Conservation (phyloP, 495 filamentous ascomycete genomes). For the Pyrenopolyporus hunteri region DNA sequence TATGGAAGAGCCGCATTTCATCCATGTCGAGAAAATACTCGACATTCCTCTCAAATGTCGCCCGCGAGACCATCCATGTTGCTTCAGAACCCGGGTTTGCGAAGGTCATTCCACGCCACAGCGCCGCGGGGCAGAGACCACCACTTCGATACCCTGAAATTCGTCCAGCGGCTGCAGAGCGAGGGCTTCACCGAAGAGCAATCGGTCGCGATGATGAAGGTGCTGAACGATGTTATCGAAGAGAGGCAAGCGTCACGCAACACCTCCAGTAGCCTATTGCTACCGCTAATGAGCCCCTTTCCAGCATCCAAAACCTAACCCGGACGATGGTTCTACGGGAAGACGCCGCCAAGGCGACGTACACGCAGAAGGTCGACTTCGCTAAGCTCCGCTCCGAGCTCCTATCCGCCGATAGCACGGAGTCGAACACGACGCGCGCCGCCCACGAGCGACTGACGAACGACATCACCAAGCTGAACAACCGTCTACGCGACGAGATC, state of each 20-base stretch:
- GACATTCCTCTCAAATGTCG: background rate
- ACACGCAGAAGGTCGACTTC: slow-evolving; percentile 99
- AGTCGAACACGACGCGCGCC: slow-evolving; percentile 83
- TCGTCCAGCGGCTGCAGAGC: slow-evolving; percentile 84
- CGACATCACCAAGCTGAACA: slow-evolving; percentile 91
- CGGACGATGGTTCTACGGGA: slow-evolving; percentile 99
- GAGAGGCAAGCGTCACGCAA: slow-evolving; percentile 65
- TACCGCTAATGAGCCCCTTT: slow-evolving; percentile 12
- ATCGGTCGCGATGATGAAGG: slow-evolving; percentile 94
- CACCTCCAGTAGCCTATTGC: slow-evolving; percentile 1
- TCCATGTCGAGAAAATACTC: slow-evolving; percentile 1
- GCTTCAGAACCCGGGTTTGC: slow-evolving; percentile 37
- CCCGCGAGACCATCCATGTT: slow-evolving; percentile 23
- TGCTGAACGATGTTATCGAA: slow-evolving; percentile 95
- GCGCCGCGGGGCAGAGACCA: slow-evolving; percentile 71
- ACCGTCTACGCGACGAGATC: slow-evolving; percentile 89
- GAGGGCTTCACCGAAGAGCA: slow-evolving; percentile 98
- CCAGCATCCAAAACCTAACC: slow-evolving; percentile 92
- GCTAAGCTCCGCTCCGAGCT: slow-evolving; percentile 97
- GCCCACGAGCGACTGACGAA: slow-evolving; percentile 93
- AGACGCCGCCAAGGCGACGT: slow-evolving; percentile 83
- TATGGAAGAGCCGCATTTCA: slow-evolving; percentile 29
- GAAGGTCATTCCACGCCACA: slow-evolving; percentile 73
- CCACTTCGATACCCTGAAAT: slow-evolving; percentile 98
- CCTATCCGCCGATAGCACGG: slow-evolving; percentile 85